Conservation (phyloP, 2,329 filamentous ascomycete species). For the Beauveria rudraprayagi region DNA sequence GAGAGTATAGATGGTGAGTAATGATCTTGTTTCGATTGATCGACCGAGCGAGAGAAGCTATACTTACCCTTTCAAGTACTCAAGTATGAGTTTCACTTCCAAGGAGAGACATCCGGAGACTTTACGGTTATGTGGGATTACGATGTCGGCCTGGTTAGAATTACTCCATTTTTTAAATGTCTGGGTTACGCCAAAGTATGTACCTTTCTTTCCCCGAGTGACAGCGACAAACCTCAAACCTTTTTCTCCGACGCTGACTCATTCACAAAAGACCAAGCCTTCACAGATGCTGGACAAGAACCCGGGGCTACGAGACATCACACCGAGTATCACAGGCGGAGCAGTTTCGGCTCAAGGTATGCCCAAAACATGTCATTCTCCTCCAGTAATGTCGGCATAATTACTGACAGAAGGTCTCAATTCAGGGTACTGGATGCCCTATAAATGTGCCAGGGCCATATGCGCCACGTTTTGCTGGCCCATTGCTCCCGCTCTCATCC, state of each 20-base stretch:
- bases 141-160: slow-evolving; percentile 84
- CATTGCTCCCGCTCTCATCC: slow-evolving; percentile 79
- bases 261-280: slow-evolving; percentile 62
- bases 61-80: slow-evolving; percentile 49
- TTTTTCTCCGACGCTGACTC: not conserved
- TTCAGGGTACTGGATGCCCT: slow-evolving; percentile 94
- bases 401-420: not conserved
- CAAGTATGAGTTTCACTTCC: slow-evolving; percentile 71
- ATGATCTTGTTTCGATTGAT: not conserved
- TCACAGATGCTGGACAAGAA: slow-evolving; percentile 75
- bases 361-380: slow-evolving; percentile 16
- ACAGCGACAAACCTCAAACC: not conserved
- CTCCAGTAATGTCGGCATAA: not conserved
- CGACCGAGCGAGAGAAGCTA: slow-evolving; percentile 1
- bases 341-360: slow-evolving; percentile 82
- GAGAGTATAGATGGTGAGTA: slow-evolving; percentile 77
- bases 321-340: slow-evolving; percentile 90
- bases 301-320: slow-evolving; percentile 77
- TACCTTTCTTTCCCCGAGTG: slow-evolving; percentile 21
- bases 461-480: slow-evolving; percentile 83
- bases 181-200: slow-evolving; percentile 76
- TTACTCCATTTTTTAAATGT: slow-evolving; percentile 92
- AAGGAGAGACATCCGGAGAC: slow-evolving; percentile 49
- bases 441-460: slow-evolving; percentile 72
- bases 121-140: slow-evolving; percentile 96